Base-by-base conservation (phyloP, 768 basidiomycete genomes). In the Boletales sp. region DNA sequence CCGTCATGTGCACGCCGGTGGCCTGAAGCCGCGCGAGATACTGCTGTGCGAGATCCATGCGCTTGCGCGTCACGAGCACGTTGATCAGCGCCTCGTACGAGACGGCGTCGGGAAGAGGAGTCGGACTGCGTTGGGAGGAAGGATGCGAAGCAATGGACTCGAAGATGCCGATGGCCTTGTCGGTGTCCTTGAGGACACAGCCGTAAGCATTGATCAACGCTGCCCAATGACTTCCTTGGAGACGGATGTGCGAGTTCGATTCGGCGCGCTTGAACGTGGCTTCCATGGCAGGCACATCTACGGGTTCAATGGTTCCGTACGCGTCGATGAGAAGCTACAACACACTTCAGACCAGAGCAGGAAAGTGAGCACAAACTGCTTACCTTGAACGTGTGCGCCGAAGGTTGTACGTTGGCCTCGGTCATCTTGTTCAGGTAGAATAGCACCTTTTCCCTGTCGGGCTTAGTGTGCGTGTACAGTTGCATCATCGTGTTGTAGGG, bases 401-500 rank as follows among this genome's bases (percentile, higher is more conserved):
- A 88, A 14, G 94, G 93, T 4, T 70, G 60, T 21, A 98, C 83
- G 0, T 74, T 69, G 4, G 78, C 83, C 28, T 67, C 63, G 33
- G 72, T 65, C 68, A 99, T 74, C 60, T 80, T 74, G 42, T 86
- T 64, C 66, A 87, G 87, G 66, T 85, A 98, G 58, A 79, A 74
- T 25, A 97, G 69, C 15, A 86, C 89, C 41, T 83, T 79, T 25
- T 78, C 78, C 46, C 93, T 81, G 55, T 90, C 86, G 2, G 93
- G 95, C 66, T 88, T 90, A n/a, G 88, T 93, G 48, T 86, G 82
- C 43, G 87, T 86, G 70, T 92, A 94, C 59, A 95, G 76, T 67
- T 99, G 96, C 82, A 99, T 97, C 94, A 99, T 96, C 32, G 88
- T 94, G 72, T 99, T 99, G 77, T 85, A 99, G 1, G 95, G 95